phyloP scores from a whole-genome alignment of 768 basidiomycete genomes.

The Mrakia blollopis region DNA sequence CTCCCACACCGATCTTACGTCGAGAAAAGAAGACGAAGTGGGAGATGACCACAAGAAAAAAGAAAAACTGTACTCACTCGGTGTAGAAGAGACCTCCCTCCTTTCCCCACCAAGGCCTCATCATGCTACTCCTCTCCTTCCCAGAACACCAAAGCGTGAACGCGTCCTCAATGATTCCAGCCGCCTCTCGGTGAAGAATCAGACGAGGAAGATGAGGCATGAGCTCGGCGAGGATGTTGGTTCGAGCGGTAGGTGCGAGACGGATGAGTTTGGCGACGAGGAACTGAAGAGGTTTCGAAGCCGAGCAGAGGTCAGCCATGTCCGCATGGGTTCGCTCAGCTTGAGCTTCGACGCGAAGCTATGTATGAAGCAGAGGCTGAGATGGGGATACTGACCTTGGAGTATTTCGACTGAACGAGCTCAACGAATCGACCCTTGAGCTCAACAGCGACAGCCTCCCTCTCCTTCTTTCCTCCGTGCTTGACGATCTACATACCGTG shows the following conservation, averaged over 20 bases:
- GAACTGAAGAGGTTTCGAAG: slow-evolving; percentile 58
- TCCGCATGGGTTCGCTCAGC: not conserved
- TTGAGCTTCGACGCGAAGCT: not conserved
- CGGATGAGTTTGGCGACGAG: slow-evolving; percentile 74
- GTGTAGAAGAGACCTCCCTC: slow-evolving; percentile 66
- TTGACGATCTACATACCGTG: slow-evolving; percentile 56
- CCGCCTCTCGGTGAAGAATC: slow-evolving; percentile 77
- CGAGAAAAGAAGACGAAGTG: too few relatives aligned
- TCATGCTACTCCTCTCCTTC: slow-evolving; percentile 70
- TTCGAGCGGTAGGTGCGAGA: slow-evolving; percentile 55
- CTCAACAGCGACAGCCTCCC: slow-evolving; percentile 75
- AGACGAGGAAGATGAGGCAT: slow-evolving; percentile 68
- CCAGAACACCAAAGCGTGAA: slow-evolving; percentile 83
- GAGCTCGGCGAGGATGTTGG: slow-evolving; percentile 72
- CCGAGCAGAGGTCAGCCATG: not conserved
- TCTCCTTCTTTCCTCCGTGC: slow-evolving; percentile 65
- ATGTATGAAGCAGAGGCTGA: not conserved
- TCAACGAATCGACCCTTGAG: slow-evolving; percentile 73
- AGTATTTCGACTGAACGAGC: slow-evolving; percentile 80
- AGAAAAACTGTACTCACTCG: slow-evolving; percentile 3
- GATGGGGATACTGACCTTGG: slow-evolving; percentile 57
- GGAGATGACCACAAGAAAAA: too few relatives aligned
- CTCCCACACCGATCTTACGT: too few relatives aligned
- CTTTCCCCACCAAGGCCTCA: slow-evolving; percentile 86
- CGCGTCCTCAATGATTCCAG: slow-evolving; percentile 75